phyloP scores from a whole-genome alignment of 352 stramenopile genomes.

The Plasmopara viticola region DNA sequence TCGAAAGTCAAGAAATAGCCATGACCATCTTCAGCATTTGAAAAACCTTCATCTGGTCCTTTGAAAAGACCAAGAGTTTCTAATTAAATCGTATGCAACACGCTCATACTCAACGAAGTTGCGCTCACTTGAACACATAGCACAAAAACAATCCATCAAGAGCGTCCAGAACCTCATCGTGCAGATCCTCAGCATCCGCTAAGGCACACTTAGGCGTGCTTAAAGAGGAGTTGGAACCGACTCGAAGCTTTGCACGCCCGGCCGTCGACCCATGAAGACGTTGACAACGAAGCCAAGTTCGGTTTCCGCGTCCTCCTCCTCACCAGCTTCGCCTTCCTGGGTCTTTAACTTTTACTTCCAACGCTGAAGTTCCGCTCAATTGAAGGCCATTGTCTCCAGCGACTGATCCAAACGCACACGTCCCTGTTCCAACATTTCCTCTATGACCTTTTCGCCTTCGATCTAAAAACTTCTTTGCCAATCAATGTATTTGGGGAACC shows the following conservation, averaged over 20 bases:
- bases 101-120: neutral
- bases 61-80: slow-evolving; percentile 48
- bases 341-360: slow-evolving; percentile 27
- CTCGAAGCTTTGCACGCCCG: slow-evolving; percentile 80
- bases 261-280: slow-evolving; percentile 69
- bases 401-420: slow-evolving; percentile 82
- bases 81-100: neutral
- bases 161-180: slow-evolving; percentile 86
- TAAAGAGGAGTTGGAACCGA: slow-evolving; percentile 93
- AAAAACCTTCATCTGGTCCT: slow-evolving; percentile 88
- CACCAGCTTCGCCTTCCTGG: slow-evolving; percentile 12
- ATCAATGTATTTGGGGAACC: slow-evolving; percentile 84
- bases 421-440: slow-evolving; percentile 80
- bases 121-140: slow-evolving; percentile 94
- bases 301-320: slow-evolving; percentile 59
- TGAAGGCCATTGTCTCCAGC: slow-evolving; percentile 76
- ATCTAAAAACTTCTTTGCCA: slow-evolving; percentile 66
- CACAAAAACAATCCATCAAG: slow-evolving; percentile 92
- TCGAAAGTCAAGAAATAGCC: slow-evolving; percentile 92
- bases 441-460: slow-evolving; percentile 82
- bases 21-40: slow-evolving; percentile 92
- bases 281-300: slow-evolving; percentile 20
- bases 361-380: slow-evolving; percentile 52
- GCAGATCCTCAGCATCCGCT: slow-evolving; percentile 78
- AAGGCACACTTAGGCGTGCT: slow-evolving; percentile 91